Base-by-base conservation (phyloP, 495 filamentous ascomycete species). In the Hypomontagnella submonticulosa region DNA sequence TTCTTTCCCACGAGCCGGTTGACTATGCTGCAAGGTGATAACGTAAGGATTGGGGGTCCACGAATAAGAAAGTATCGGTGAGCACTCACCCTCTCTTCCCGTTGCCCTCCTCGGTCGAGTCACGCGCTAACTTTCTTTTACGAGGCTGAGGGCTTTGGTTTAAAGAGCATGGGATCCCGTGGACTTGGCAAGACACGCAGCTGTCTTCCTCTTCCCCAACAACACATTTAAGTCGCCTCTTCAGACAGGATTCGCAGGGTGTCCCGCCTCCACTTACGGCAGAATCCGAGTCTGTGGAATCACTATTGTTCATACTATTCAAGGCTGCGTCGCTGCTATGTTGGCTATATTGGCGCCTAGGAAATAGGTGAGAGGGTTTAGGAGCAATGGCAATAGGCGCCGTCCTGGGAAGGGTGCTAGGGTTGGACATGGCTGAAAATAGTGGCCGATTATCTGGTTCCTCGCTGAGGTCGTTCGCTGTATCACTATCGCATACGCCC, bases 151-250 rank as follows among this genome's bases (percentile, higher is more conserved):
- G 82, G 57, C 92, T 91, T 44, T 85, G 84, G 30, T 82, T 77
- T 73, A 89, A 82, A 5, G 87, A 88, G 71, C 87, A 90, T 23
- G 85, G 84, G 69, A 84, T 81, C 41, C 82, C 83, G 66, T 82
- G 84, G 73, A 83, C 82, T 72, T 86, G 82, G 72, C 87, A 90
- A 33, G 87, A 79, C 57, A 88, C 79, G 73, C 87, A 90, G 69
- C 78, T 81, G 23, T 83, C 82, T 34, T 87, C 83, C 20, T 87
- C 87, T 42, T 87, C 86, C 72, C 92, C 90, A 78, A 97, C 90
- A 56, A 96, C 92, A 79, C 95, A 99, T 70, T 92, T 89, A 69
- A 88, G 92, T 76, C 93, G 92, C 72, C 93, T 83, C 76, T 87
- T 85, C 57, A 92, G 82, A 78, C 95, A 99, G 40, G 90, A 76